These are phyloP conservation scores for Fusarium sp. DNA, from an alignment of 2,329 filamentous ascomycete genomes.

Conservation along the genomic window DNA sequence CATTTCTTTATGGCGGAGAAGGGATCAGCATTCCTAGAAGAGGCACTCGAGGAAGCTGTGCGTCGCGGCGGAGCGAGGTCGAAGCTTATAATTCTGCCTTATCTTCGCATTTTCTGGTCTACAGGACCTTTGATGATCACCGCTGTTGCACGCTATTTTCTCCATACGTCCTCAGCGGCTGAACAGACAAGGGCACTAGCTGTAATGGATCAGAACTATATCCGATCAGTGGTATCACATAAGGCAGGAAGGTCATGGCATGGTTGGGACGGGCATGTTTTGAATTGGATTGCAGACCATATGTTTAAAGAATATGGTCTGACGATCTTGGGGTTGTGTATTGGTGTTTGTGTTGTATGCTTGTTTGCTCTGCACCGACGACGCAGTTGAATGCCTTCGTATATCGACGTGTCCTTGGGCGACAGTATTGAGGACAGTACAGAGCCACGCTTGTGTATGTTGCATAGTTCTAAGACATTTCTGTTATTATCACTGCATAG, in stretches of 20 bases:
- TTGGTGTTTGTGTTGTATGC: neutral
- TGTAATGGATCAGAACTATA: neutral
- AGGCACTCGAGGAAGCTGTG: constrained; percentile 1
- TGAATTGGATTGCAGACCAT: constrained; percentile 10
- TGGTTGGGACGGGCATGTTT: neutral
- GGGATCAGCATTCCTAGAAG: neutral
- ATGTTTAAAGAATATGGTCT: neutral
- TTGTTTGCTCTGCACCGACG: neutral
- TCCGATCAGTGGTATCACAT: neutral
- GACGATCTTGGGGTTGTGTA: neutral
- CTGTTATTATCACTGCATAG: too few species aligned
- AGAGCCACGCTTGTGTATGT: too few species aligned
- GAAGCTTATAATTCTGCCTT: neutral
- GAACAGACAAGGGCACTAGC: neutral
- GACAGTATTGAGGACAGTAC: neutral
- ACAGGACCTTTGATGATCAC: constrained; percentile 15
- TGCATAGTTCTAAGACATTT: too few species aligned
- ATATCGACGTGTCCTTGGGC: neutral
- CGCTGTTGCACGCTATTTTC: neutral
- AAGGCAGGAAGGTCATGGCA: constrained; percentile 12
- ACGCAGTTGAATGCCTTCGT: neutral
- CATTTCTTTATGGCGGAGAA: constrained; percentile 12
- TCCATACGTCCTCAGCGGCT: neutral
- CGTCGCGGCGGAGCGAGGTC: neutral
- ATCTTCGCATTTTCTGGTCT: constrained; percentile 3